Evolutionary conservation across 164 flowering plant species (phyloP).

Genomic region (Liquidambar formosana): DNA sequence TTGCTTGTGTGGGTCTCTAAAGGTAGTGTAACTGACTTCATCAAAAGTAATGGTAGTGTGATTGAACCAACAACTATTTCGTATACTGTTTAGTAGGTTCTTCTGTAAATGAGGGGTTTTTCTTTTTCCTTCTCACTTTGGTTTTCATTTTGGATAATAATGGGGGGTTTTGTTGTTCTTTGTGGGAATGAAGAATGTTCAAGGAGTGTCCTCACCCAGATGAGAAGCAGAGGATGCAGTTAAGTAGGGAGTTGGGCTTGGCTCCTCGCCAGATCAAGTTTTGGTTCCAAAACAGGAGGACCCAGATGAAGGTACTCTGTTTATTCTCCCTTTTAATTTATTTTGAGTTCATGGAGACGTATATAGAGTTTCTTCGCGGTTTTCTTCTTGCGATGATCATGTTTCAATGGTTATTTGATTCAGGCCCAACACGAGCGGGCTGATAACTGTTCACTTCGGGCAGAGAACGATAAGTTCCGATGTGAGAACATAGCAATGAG

Average conservation of each 20-base stretch:
- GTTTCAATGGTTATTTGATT: background rate
- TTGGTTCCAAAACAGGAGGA: slow-evolving; percentile 89
- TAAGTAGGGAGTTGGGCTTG: slow-evolving; percentile 70
- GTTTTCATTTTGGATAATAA: slow-evolving; percentile 1
- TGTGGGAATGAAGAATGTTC: slow-evolving; percentile 51
- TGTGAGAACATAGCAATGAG: slow-evolving; percentile 80
- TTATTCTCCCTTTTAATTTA: background rate
- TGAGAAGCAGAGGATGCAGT: slow-evolving; percentile 67
- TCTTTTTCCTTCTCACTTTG: slow-evolving; percentile 1
- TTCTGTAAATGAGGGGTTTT: too few relatives aligned
- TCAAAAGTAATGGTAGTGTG: too few relatives aligned
- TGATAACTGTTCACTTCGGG: slow-evolving; percentile 63
- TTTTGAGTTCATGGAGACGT: background rate
- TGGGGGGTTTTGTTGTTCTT: background rate
- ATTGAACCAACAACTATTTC: too few relatives aligned
- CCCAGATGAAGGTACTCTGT: slow-evolving; percentile 71
- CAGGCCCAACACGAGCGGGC: slow-evolving; percentile 79
- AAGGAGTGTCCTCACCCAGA: slow-evolving; percentile 91
- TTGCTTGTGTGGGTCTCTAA: background rate
- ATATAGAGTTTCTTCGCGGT: background rate
- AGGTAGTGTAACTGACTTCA: too few relatives aligned
- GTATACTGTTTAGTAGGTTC: too few relatives aligned
- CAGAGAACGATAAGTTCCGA: slow-evolving; percentile 80
- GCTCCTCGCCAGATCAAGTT: slow-evolving; percentile 87
- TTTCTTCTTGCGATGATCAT: background rate